phyloP scores from a whole-genome alignment of 148 eudicot genomes.

The Camellia japonica region DNA sequence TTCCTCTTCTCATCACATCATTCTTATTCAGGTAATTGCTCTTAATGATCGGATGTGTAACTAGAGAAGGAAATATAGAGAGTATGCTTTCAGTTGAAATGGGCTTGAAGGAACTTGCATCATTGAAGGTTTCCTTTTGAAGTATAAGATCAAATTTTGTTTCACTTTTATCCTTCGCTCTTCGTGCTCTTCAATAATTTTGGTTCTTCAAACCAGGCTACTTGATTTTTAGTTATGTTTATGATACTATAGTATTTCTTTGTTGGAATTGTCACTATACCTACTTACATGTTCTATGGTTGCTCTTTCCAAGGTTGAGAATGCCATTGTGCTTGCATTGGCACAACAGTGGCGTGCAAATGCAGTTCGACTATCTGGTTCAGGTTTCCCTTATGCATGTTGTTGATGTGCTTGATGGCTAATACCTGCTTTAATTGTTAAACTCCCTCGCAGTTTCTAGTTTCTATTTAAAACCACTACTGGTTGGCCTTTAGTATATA shows the following conservation, averaged over 20 bases:
- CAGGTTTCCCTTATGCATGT: too few species aligned
- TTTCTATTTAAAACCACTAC: neutral
- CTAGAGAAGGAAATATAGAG: too few species aligned
- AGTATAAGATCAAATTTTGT: neutral
- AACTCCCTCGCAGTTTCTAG: neutral
- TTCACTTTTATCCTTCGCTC: neutral
- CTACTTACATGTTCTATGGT: neutral
- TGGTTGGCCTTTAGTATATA: too few species aligned
- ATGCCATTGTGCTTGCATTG: conserved; percentile 54
- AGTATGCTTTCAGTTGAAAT: too few species aligned
- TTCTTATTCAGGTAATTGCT: too few species aligned
- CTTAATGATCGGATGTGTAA: too few species aligned
- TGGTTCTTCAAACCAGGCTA: too few species aligned
- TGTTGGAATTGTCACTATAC: neutral
- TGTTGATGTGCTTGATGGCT: neutral
- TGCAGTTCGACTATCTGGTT: too few species aligned
- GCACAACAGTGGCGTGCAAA: conserved; percentile 27
- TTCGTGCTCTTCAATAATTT: neutral
- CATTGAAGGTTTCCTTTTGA: neutral
- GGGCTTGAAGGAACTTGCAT: too few species aligned
- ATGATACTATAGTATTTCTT: neutral
- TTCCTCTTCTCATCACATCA: too few species aligned
- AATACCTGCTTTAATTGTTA: neutral
- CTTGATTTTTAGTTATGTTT: neutral
- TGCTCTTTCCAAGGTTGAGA: neutral